Evolutionary conservation across 1,284 basidiomycete genomes (phyloP).

Genomic region (Sporisorium graminicola): DNA sequence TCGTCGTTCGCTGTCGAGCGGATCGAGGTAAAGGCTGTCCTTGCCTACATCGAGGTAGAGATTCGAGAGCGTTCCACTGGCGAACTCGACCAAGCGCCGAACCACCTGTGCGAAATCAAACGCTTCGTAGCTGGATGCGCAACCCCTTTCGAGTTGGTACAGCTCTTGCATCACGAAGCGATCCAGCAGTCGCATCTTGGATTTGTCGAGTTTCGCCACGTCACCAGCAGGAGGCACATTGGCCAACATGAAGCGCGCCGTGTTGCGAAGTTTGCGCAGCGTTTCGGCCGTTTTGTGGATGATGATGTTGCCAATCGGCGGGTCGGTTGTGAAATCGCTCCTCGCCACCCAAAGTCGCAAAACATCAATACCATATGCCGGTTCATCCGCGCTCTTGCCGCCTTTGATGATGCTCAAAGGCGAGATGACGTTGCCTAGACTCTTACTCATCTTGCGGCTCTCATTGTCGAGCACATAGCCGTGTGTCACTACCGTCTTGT

Average conservation of each 20-base stretch:
- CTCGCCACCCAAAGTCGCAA: constrained; percentile 92
- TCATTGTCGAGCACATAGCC: constrained; percentile 94
- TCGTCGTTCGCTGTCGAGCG: constrained; percentile 74
- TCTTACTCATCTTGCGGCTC: constrained; percentile 99
- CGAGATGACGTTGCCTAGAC: constrained; percentile 89
- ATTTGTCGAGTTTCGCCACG: constrained; percentile 20
- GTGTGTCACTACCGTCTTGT: constrained; percentile 88
- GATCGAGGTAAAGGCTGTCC: constrained; percentile 87
- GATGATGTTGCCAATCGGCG: constrained; percentile 83
- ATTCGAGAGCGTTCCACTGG: constrained; percentile 73
- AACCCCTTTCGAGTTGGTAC: constrained; percentile 78
- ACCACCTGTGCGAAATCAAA: constrained; percentile 84
- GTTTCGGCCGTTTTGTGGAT: constrained; percentile 83
- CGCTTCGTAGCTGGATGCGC: constrained; percentile 78
- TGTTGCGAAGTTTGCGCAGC: constrained; percentile 87
- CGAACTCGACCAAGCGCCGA: constrained; percentile 71
- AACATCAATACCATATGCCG: constrained; percentile 86
- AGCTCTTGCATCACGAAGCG: constrained; percentile 88
- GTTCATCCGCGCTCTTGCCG: constrained; percentile 75
- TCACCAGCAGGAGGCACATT: constrained; percentile 72
- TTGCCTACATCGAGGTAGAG: constrained; percentile 92
- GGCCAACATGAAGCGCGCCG: constrained; percentile 88
- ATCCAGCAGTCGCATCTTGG: constrained; percentile 49
- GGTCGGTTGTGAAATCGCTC: constrained; percentile 89
- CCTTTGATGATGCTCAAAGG: constrained; percentile 86